phyloP scores from a whole-genome alignment of 305 asterid genomes.

The Fraxinus latifolia region DNA sequence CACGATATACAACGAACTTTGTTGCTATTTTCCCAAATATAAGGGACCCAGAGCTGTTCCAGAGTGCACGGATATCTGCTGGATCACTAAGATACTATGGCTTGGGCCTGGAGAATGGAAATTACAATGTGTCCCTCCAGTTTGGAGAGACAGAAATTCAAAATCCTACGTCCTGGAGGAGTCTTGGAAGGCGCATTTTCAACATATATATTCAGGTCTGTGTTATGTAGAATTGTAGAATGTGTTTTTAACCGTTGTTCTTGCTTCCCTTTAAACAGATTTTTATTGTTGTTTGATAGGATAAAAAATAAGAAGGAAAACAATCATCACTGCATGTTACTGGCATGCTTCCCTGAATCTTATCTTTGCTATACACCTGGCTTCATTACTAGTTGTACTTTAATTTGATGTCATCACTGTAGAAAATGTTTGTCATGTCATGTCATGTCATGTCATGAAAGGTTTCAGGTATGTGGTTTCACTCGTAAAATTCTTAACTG shows the following conservation, averaged over 20 bases:
- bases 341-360: neutral
- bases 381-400: neutral
- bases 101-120: conserved; percentile 55
- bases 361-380: neutral
- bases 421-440: neutral
- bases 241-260: neutral
- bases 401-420: neutral
- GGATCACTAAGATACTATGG: conserved; percentile 62
- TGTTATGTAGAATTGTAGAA: neutral
- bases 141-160: conserved; percentile 46
- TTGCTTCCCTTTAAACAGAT: neutral
- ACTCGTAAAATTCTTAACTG: neutral
- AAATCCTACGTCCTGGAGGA: conserved; percentile 34
- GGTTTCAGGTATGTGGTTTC: neutral
- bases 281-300: neutral
- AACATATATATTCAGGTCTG: conserved; percentile 63
- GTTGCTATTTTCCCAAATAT: neutral
- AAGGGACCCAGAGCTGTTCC: conserved; percentile 47
- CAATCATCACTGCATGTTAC: neutral
- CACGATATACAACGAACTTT: conserved; percentile 13
- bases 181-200: conserved; percentile 56
- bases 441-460: neutral
- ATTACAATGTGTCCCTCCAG: conserved; percentile 48
- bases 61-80: conserved; percentile 50
- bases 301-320: neutral